Conservation (phyloP, 805 yeast species). For the Kluyveromyces lactis region DNA sequence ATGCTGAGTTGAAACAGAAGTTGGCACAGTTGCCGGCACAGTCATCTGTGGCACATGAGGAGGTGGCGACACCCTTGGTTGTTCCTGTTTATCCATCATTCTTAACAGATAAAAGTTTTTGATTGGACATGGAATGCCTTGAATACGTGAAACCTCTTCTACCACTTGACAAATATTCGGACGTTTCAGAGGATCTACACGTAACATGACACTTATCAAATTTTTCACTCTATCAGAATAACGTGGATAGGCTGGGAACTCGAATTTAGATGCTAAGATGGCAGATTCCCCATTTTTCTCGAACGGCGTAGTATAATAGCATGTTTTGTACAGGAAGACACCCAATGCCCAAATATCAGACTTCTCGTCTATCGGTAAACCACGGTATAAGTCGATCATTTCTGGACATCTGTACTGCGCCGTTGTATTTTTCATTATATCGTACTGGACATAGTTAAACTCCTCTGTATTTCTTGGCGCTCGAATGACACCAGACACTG, state of each 20-base stretch:
- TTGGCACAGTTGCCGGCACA: not conserved
- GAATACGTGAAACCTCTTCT: conserved; percentile 58
- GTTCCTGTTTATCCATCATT: conserved; percentile 12
- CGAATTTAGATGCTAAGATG: conserved; percentile 49
- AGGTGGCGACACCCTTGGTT: not conserved
- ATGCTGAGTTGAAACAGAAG: not conserved
- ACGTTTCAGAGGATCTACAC: conserved; percentile 60
- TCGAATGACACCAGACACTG: conserved; percentile 49
- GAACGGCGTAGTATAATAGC: conserved; percentile 90
- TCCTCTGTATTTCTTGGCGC: conserved; percentile 59
- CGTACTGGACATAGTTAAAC: conserved; percentile 50
- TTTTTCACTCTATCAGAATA: conserved; percentile 58
- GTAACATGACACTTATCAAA: conserved; percentile 50
- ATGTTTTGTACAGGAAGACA: conserved; percentile 77
- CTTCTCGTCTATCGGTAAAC: conserved; percentile 81
- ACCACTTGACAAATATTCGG: conserved; percentile 68
- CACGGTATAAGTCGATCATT: conserved; percentile 83
- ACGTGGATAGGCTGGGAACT: conserved; percentile 45
- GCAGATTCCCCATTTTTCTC: conserved; percentile 80
- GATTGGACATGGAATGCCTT: conserved; percentile 39
- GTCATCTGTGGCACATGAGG: not conserved
- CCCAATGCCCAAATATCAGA: conserved; percentile 97
- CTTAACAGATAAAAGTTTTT: conserved; percentile 30
- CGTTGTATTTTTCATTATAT: conserved; percentile 70
- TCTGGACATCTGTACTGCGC: conserved; percentile 92